Evolutionary conservation across 2,329 filamentous ascomycete genomes (phyloP).

Genomic region (Arthrobotrys iridis): DNA sequence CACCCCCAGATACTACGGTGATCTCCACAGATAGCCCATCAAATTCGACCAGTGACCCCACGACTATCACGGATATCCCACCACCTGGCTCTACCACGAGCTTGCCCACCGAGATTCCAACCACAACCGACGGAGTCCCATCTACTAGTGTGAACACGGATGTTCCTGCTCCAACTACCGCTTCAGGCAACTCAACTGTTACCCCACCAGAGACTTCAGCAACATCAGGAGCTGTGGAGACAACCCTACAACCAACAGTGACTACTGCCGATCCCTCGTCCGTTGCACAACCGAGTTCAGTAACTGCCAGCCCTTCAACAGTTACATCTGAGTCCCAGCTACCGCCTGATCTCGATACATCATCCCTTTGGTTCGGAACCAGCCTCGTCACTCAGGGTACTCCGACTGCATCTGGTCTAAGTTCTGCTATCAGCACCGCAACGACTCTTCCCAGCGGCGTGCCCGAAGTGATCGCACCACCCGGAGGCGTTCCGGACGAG

Average conservation of each 20-base stretch:
- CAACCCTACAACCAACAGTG: slow-evolving; percentile 37
- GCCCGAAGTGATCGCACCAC: slow-evolving; percentile 79
- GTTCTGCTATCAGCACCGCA: slow-evolving; percentile 62
- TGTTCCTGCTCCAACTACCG: slow-evolving; percentile 56
- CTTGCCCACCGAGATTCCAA: slow-evolving; percentile 46
- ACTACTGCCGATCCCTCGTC: slow-evolving; percentile 19
- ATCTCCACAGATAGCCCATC: slow-evolving; percentile 54
- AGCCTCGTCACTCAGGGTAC: slow-evolving; percentile 39
- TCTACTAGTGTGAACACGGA: not conserved
- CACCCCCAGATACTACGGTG: slow-evolving; percentile 45
- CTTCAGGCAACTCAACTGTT: slow-evolving; percentile 59
- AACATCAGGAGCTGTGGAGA: slow-evolving; percentile 57
- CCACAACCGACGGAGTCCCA: slow-evolving; percentile 19
- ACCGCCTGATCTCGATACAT: slow-evolving; percentile 71
- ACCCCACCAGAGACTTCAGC: not conserved
- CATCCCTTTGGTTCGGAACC: slow-evolving; percentile 60
- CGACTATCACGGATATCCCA: slow-evolving; percentile 49
- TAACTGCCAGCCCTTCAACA: slow-evolving; percentile 63
- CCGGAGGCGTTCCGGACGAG: slow-evolving; percentile 67
- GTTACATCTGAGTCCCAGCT: slow-evolving; percentile 66
- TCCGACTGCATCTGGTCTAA: slow-evolving; percentile 61
- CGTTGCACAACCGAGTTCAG: slow-evolving; percentile 61
- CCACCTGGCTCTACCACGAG: slow-evolving; percentile 52
- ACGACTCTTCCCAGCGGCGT: slow-evolving; percentile 73
- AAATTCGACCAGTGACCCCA: slow-evolving; percentile 53